Evolutionary conservation across 2,329 filamentous ascomycete genomes (phyloP), one percentile per base, ranked within the genome.

Genomic region (Ophiostoma montium): DNA sequence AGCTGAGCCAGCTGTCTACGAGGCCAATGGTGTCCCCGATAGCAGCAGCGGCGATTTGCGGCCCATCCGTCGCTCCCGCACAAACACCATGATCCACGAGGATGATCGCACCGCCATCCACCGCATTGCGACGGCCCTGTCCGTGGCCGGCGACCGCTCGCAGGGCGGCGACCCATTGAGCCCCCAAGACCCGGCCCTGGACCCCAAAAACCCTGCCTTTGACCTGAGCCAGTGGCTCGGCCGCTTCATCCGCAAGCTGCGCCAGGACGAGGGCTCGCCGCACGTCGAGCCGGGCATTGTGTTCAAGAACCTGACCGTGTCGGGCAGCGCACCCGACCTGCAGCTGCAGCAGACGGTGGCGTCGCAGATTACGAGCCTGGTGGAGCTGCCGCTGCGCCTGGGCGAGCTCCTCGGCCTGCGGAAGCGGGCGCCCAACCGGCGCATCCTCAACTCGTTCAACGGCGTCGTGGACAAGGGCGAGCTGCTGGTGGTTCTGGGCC

Each of bases 331-430:
- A 30, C 74, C 72, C 33, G 69, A 76, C 1, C 82, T 80, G 2
- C 81, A 86, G 60, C 84, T 81, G 62, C 82, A 86, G 60, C 78
- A 78, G 63, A 73, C 80, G 53, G 76, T 83, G 35, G 68, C 65
- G 50, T 82, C 82, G 54, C 76, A 72, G 66, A 61, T 82, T 3
- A 71, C 73, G 41, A 57, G 63, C 0, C 75, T 72, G 66, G 61
- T 82, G 4, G 71, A 74, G 42, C 56, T 63, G 0, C 64, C 64
- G 1, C 65, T 67, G 10, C 50, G 69, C 18, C 57, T 65, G 1
- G 68, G 70, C 51, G 66, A 72, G 56, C 52, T 78, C 1, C 59
- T 82, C 33, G 74, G 75, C 2, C 56, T 71, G 54, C 44, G 67
- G 70, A 0, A 82, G 82, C 76, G 74, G 56, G 70, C 75, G 0